Percentiles rank a stretch among this genome's conserved stretches.
These are phyloP conservation scores for Odontarrhena argentea DNA, from an alignment of 345 rosid genomes.

Conservation along the genomic window DNA sequence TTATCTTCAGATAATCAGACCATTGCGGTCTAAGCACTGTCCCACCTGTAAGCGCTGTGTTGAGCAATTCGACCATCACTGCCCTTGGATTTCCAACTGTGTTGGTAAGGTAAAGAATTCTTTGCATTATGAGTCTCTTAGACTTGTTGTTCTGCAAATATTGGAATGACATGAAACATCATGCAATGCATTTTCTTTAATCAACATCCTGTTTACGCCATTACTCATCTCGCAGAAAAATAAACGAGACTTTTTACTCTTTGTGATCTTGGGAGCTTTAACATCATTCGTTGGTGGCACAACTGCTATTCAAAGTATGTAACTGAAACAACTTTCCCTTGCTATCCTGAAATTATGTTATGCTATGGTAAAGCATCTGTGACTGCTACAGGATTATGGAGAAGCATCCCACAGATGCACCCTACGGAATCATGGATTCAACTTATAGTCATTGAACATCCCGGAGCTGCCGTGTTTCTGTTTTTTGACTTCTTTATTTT, in stretches of 20 bases:
- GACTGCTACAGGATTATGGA: constrained; percentile 66
- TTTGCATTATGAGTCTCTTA: background rate
- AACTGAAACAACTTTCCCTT: constrained; percentile 15
- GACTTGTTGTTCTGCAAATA: background rate
- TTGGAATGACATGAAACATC: constrained; percentile 2
- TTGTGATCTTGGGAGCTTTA: constrained; percentile 65
- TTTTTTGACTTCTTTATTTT: constrained; percentile 56
- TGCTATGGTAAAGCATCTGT: constrained; percentile 7
- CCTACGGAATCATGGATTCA: constrained; percentile 62
- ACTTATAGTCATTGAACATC: constrained; percentile 59
- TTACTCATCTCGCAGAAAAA: constrained; percentile 62
- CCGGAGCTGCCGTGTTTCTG: constrained; percentile 66
- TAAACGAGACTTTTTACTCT: constrained; percentile 83
- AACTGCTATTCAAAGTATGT: constrained; percentile 76
- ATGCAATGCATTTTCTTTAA: background rate
- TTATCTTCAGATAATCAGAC: constrained; percentile 78
- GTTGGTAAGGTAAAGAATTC: constrained; percentile 79
- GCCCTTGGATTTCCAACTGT: constrained; percentile 99
- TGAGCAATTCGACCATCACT: constrained; percentile 97
- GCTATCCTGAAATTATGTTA: background rate
- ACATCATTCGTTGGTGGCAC: constrained; percentile 56
- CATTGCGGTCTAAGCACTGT: constrained; percentile 95
- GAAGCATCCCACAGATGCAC: constrained; percentile 45
- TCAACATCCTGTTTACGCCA: background rate
- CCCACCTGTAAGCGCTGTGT: constrained; percentile 82